Conservation (phyloP, 1,284 basidiomycete genomes). For the Sanghuangporus weigelae region DNA sequence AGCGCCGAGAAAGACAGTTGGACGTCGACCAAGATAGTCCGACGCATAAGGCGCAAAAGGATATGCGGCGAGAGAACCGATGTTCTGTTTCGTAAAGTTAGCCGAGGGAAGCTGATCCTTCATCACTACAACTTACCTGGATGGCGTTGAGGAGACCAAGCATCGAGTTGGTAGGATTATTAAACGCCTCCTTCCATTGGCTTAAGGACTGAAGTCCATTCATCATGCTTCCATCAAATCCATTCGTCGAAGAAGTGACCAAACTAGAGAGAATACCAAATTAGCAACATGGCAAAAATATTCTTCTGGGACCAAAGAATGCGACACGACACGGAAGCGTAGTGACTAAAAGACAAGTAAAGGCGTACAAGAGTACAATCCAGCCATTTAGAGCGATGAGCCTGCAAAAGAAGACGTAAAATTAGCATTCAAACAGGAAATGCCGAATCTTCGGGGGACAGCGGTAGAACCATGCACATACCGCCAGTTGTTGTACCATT, state of each 20-base stretch:
- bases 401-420: slow-evolving; percentile 5
- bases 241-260: slow-evolving; percentile 26
- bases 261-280: slow-evolving; percentile 10
- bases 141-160: slow-evolving; percentile 27
- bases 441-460: slow-evolving; percentile 6
- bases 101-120: not conserved
- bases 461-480: slow-evolving; percentile 4
- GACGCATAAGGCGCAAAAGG: slow-evolving; percentile 28
- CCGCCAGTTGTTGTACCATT: slow-evolving; percentile 18
- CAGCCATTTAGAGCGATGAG: slow-evolving; percentile 20
- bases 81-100: slow-evolving; percentile 3
- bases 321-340: not conserved
- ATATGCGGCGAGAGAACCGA: slow-evolving; percentile 22
- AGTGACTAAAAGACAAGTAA: not conserved
- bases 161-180: slow-evolving; percentile 26
- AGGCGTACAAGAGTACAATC: slow-evolving; percentile 19
- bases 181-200: slow-evolving; percentile 31
- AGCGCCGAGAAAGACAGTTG: slow-evolving; percentile 27
- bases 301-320: not conserved
- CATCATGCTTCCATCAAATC: slow-evolving; percentile 27
- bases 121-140: slow-evolving; percentile 31
- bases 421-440: slow-evolving; percentile 3
- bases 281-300: not conserved
- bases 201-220: slow-evolving; percentile 24
- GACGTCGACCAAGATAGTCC: slow-evolving; percentile 26